These are phyloP conservation scores for Paraphoma sp. DNA, from an alignment of 2,329 filamentous ascomycete species.

Conservation along the genomic window DNA sequence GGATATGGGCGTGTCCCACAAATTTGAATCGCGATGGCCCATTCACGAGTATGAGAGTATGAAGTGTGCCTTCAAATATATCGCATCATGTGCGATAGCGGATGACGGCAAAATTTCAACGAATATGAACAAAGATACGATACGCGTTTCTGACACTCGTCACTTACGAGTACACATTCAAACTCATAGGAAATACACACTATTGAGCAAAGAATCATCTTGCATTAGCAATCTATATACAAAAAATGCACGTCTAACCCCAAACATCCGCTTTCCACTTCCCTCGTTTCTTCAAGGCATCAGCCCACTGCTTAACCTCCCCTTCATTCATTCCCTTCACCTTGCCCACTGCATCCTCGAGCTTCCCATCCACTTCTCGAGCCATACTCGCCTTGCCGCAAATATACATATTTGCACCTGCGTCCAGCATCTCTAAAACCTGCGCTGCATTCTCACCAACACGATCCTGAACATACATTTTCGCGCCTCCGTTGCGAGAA, in stretches of 20 bases:
- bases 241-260: conserved; percentile 39
- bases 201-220: no score
- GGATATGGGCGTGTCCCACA: no score
- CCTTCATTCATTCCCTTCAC: conserved; percentile 49
- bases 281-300: conserved; percentile 56
- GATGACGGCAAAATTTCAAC: no score
- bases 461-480: conserved; percentile 50
- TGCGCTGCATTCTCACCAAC: conserved; percentile 37
- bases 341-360: conserved; percentile 46
- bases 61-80: no score
- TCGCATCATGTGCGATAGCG: no score
- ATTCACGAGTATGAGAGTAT: no score
- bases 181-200: no score
- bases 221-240: no score
- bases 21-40: no score
- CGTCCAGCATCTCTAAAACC: conserved; percentile 44
- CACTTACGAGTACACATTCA: no score
- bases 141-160: no score
- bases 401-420: conserved; percentile 51
- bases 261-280: conserved; percentile 64
- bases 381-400: conserved; percentile 51
- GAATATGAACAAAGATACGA: no score
- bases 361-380: conserved; percentile 49
- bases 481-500: conserved; percentile 18
- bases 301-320: conserved; percentile 55